Conservation (phyloP, 192 early-diverging fungal species). For the Entrophospora sp. region DNA sequence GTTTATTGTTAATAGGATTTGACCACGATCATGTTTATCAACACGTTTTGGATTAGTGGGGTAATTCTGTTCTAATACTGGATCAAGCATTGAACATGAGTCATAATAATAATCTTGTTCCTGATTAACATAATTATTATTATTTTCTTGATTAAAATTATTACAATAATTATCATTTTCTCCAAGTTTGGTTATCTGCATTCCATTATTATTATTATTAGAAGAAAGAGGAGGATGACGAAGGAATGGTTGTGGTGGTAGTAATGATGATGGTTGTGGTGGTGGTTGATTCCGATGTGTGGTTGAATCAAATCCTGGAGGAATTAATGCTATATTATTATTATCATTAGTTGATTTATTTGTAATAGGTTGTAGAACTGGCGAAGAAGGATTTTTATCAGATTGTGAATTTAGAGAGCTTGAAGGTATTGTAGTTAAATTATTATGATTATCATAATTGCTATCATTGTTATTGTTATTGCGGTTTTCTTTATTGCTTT, state of each 20-base stretch:
- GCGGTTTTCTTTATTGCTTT: no score
- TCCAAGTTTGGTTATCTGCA: background rate
- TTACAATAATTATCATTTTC: background rate
- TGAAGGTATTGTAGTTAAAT: no score
- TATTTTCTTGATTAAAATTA: background rate
- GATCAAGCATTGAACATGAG: no score
- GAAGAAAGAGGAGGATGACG: background rate
- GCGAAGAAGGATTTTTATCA: no score
- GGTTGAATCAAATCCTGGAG: constrained; percentile 1
- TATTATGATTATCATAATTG: no score
- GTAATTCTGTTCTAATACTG: no score
- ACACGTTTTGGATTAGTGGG: no score
- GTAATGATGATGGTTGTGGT: background rate
- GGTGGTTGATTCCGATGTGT: background rate
- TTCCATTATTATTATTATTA: background rate
- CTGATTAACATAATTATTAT: background rate
- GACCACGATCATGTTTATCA: background rate
- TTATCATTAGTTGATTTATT: no score
- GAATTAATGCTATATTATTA: no score
- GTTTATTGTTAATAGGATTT: constrained; percentile 9
- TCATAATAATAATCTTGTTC: background rate
- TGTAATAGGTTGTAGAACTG: no score
- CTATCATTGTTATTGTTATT: no score
- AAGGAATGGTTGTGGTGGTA: background rate
- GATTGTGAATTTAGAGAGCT: no score